Evolutionary conservation across 305 asterid species (phyloP).

Genomic region (Plantago lanceolata): DNA sequence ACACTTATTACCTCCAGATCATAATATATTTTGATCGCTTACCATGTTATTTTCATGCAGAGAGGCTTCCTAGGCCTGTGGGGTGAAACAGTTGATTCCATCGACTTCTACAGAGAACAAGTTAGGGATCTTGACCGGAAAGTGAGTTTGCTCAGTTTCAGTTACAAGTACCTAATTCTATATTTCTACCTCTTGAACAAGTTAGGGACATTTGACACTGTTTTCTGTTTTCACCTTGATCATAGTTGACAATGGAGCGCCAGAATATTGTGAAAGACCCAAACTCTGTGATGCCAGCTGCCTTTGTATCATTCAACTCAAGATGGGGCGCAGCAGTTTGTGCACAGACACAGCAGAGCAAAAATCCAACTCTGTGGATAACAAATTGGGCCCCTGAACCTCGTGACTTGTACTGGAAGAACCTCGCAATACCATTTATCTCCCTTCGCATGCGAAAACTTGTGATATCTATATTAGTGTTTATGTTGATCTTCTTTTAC

Average conservation of each 20-base stretch:
- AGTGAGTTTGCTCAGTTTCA: conserved; percentile 34
- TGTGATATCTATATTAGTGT: conserved; percentile 54
- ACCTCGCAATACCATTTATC: conserved; percentile 77
- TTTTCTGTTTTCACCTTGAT: conserved; percentile 15
- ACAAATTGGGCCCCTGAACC: conserved; percentile 98
- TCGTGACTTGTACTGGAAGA: conserved; percentile 87
- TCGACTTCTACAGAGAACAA: conserved; percentile 64
- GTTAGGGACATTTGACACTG: no score
- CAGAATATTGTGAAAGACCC: conserved; percentile 70
- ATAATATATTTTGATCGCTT: conserved; percentile 11
- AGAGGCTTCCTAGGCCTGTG: conserved; percentile 82
- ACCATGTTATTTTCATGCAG: conserved; percentile 36
- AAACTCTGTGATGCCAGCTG: conserved; percentile 60
- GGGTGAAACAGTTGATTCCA: conserved; percentile 71
- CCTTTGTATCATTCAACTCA: conserved; percentile 88
- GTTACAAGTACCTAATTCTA: conserved; percentile 6
- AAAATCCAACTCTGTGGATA: conserved; percentile 80
- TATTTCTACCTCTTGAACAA: no score
- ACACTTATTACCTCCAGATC: conserved; percentile 1
- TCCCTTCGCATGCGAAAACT: conserved; percentile 73
- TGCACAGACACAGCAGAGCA: conserved; percentile 96
- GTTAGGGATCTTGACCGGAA: conserved; percentile 57
- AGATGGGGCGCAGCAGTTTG: conserved; percentile 98
- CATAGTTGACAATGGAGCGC: conserved; percentile 77
- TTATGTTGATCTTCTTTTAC: conserved; percentile 89